Evolutionary conservation across 2,329 filamentous ascomycete species (phyloP).

Genomic region (Microcera coccophila): DNA sequence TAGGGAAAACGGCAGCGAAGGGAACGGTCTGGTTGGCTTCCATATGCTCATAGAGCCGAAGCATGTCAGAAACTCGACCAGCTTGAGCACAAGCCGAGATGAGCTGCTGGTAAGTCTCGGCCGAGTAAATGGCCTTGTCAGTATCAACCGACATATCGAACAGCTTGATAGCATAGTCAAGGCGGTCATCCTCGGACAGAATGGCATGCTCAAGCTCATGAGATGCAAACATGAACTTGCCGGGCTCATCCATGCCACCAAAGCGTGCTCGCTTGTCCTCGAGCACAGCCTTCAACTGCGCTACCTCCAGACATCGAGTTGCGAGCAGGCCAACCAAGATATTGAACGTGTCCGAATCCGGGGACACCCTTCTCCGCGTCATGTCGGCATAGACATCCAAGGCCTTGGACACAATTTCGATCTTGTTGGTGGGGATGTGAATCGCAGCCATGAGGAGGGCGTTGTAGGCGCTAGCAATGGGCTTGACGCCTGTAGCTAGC

Average conservation of each 20-base stretch:
- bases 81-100: slow-evolving; percentile 83
- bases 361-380: slow-evolving; percentile 77
- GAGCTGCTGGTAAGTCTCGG: slow-evolving; percentile 79
- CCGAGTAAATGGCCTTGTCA: slow-evolving; percentile 63
- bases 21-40: slow-evolving; percentile 70
- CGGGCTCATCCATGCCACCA: slow-evolving; percentile 77
- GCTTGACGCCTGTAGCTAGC: slow-evolving; percentile 75
- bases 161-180: slow-evolving; percentile 78
- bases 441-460: slow-evolving; percentile 82
- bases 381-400: slow-evolving; percentile 96
- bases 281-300: slow-evolving; percentile 65
- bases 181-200: slow-evolving; percentile 78
- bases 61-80: slow-evolving; percentile 82
- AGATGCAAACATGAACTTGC: slow-evolving; percentile 84
- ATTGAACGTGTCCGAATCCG: slow-evolving; percentile 82
- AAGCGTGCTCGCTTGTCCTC: slow-evolving; percentile 82
- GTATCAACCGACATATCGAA: slow-evolving; percentile 72
- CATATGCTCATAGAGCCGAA: slow-evolving; percentile 88
- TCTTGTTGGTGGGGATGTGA: slow-evolving; percentile 71
- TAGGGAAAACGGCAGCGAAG: slow-evolving; percentile 76
- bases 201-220: slow-evolving; percentile 85
- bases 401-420: slow-evolving; percentile 83
- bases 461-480: slow-evolving; percentile 86
- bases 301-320: slow-evolving; percentile 73
- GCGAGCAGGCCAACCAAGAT: slow-evolving; percentile 81